Conservation (phyloP, 345 rosid genomes). For the Bruguiera sexangula region DNA sequence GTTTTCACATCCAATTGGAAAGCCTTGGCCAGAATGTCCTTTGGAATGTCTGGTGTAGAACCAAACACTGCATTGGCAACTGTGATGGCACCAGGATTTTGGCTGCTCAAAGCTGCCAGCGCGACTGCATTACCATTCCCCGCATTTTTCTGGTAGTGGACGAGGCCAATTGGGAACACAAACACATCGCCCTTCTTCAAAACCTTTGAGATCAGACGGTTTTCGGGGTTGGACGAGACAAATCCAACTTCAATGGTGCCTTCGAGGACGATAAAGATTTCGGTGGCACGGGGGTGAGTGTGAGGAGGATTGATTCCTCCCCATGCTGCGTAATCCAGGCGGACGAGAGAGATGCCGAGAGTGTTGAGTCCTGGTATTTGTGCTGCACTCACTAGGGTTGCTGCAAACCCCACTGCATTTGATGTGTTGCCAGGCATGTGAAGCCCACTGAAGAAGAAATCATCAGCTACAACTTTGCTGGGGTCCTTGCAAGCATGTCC, state of each 20-base stretch:
- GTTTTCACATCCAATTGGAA: slow-evolving; percentile 4
- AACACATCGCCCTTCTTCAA: slow-evolving; percentile 6
- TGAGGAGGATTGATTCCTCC: slow-evolving; percentile 8
- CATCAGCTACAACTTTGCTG: neutral
- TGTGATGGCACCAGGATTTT: neutral
- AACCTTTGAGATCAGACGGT: neutral
- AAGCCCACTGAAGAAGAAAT: slow-evolving; percentile 3
- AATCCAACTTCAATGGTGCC: slow-evolving; percentile 3
- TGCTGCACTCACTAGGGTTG: neutral
- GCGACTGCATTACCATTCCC: neutral
- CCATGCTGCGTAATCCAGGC: neutral
- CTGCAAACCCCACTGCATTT: neutral
- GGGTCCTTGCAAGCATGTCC: slow-evolving; percentile 4
- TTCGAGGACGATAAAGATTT: neutral
- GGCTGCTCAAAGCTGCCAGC: slow-evolving; percentile 5
- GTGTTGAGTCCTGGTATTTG: slow-evolving; percentile 9
- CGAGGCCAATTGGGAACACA: slow-evolving; percentile 5
- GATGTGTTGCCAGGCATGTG: neutral
- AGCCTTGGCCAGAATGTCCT: slow-evolving; percentile 13
- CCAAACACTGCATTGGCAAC: slow-evolving; percentile 13
- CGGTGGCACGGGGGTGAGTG: slow-evolving; percentile 2
- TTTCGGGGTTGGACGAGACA: neutral
- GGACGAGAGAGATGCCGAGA: neutral
- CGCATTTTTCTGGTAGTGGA: slow-evolving; percentile 9
- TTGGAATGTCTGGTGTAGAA: neutral